Evolutionary conservation across 2,329 filamentous ascomycete genomes (phyloP).

Genomic region (Pseudocercospora cruenta): DNA sequence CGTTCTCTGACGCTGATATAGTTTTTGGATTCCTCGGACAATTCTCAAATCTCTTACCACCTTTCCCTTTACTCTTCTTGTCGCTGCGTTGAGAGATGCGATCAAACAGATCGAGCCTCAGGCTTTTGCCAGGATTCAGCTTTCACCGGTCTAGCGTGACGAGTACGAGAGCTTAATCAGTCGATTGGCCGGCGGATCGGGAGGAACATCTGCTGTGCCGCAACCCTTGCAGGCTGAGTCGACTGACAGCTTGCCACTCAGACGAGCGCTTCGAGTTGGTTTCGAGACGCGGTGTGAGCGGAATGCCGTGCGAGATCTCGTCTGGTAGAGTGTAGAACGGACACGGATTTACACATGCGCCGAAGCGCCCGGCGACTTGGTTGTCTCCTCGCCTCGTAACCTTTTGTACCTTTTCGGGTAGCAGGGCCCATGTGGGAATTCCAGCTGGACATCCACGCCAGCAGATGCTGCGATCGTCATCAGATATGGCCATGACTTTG

Average conservation of each 20-base stretch:
- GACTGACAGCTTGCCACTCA: not conserved
- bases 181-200: constrained; percentile 1
- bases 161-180: constrained; percentile 4
- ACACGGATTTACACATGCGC: not conserved
- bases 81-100: not conserved
- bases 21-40: not conserved
- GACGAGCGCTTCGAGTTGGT: not conserved
- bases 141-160: constrained; percentile 3
- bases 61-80: not conserved
- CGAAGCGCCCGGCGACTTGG: not conserved
- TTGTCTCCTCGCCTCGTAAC: constrained; percentile 10
- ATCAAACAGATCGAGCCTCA: not conserved
- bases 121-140: not conserved
- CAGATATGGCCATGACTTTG: constrained; percentile 4
- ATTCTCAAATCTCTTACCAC: not conserved
- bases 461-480: constrained; percentile 10
- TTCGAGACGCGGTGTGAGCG: not conserved
- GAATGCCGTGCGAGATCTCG: not conserved
- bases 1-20: not conserved
- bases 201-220: not conserved
- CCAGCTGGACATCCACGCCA: constrained; percentile 12
- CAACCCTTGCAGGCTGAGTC: constrained; percentile 1
- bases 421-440: constrained; percentile 4
- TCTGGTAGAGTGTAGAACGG: not conserved
- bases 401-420: constrained; percentile 21